Evolutionary conservation across 257 asterid species (phyloP).

Genomic region (Gentiana macrophylla): DNA sequence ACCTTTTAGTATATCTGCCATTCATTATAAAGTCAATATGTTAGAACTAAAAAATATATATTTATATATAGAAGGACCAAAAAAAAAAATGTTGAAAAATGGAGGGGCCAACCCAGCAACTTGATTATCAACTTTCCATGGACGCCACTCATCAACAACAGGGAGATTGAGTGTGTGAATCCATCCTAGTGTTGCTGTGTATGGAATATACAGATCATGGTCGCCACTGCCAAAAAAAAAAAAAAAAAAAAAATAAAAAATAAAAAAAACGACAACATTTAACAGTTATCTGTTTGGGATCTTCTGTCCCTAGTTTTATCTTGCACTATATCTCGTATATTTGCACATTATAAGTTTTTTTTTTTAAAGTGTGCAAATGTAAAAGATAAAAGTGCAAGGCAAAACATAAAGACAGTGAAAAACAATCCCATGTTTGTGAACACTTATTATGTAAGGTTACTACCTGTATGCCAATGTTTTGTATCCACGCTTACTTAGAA

Average conservation of each 20-base stretch:
- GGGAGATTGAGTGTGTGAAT: slow-evolving; percentile 16
- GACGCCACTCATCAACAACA: slow-evolving; percentile 22
- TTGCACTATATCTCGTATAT: too few relatives aligned
- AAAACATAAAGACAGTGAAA: too few relatives aligned
- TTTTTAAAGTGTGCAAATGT: too few relatives aligned
- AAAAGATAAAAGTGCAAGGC: too few relatives aligned
- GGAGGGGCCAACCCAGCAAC: slow-evolving; percentile 29
- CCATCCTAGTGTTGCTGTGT: slow-evolving; percentile 16
- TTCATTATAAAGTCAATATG: too few relatives aligned
- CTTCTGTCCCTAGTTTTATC: too few relatives aligned
- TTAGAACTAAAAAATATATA: too few relatives aligned
- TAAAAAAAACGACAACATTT: not conserved
- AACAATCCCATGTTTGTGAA: not conserved
- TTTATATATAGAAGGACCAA: too few relatives aligned
- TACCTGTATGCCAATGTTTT: slow-evolving; percentile 19
- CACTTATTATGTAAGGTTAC: too few relatives aligned
- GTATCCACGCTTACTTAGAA: slow-evolving; percentile 3
- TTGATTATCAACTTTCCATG: slow-evolving; percentile 27
- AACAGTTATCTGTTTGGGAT: too few relatives aligned
- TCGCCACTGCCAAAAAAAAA: slow-evolving; percentile 15
- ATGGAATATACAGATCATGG: slow-evolving; percentile 14
- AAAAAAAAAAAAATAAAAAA: not conserved
- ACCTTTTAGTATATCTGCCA: slow-evolving; percentile 1
- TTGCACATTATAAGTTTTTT: too few relatives aligned
- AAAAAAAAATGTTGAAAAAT: too few relatives aligned